phyloP scores from a whole-genome alignment of 2,329 filamentous ascomycete species.

The Trichothecium sympodiale region DNA sequence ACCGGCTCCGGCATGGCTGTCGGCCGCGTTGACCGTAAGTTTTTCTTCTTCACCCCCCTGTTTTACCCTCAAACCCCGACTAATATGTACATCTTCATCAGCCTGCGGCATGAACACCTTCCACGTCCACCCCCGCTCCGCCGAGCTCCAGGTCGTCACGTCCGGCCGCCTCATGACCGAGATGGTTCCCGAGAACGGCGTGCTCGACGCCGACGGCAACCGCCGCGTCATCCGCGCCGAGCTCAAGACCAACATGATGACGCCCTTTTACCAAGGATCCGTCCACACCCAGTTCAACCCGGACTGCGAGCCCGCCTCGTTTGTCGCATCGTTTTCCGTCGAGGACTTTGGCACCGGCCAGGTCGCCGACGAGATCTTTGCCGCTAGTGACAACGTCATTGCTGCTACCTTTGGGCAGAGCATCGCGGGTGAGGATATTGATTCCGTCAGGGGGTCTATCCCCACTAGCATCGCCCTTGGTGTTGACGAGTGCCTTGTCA shows the following conservation, averaged over 20 bases:
- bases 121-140: constrained; percentile 42
- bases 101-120: constrained; percentile 46
- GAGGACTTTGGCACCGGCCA: constrained; percentile 43
- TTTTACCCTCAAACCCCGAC: no score
- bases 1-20: constrained; percentile 39
- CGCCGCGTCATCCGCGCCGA: constrained; percentile 30
- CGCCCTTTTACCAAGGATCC: constrained; percentile 41
- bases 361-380: constrained; percentile 37
- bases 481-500: constrained; percentile 40
- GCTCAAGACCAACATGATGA: constrained; percentile 34
- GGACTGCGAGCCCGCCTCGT: constrained; percentile 36
- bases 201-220: constrained; percentile 21
- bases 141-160: constrained; percentile 41
- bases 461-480: constrained; percentile 37
- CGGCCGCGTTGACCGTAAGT: constrained; percentile 32
- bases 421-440: constrained; percentile 29
- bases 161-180: constrained; percentile 36
- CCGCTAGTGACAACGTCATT: constrained; percentile 32
- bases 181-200: constrained; percentile 42
- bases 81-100: constrained; percentile 3
- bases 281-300: constrained; percentile 48
- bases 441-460: constrained; percentile 22
- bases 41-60: not conserved
- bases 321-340: constrained; percentile 35
- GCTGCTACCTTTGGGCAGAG: constrained; percentile 30